These are phyloP conservation scores for Trichosporon ovoides DNA, from an alignment of 1,284 basidiomycete species.

Conservation along the genomic window DNA sequence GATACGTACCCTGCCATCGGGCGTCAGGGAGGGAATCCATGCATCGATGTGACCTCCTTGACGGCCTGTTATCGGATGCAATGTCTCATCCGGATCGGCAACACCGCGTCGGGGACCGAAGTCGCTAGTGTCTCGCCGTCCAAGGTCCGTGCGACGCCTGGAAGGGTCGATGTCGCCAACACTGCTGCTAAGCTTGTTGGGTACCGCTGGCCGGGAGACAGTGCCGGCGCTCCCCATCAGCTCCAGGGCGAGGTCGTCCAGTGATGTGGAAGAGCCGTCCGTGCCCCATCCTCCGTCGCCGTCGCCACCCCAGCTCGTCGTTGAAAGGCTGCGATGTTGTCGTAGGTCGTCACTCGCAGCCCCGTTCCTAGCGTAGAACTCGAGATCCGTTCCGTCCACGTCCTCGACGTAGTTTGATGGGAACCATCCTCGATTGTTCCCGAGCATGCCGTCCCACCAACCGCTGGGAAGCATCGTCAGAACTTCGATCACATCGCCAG, in stretches of 20 bases:
- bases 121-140: background rate
- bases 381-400: slow-evolving; percentile 73
- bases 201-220: background rate
- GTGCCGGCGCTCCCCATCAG: slow-evolving; percentile 26
- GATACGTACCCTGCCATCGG: slow-evolving; percentile 48
- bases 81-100: slow-evolving; percentile 16
- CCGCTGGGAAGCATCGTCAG: slow-evolving; percentile 84
- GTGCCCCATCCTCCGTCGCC: slow-evolving; percentile 26
- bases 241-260: slow-evolving; percentile 39
- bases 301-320: slow-evolving; percentile 7
- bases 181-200: background rate
- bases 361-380: slow-evolving; percentile 33
- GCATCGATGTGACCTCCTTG: slow-evolving; percentile 26
- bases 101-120: slow-evolving; percentile 3
- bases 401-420: slow-evolving; percentile 88
- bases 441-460: slow-evolving; percentile 97
- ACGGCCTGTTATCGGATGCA: slow-evolving; percentile 11
- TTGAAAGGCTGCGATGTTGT: slow-evolving; percentile 25
- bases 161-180: slow-evolving; percentile 1
- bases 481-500: slow-evolving; percentile 89
- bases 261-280: slow-evolving; percentile 11
- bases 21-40: slow-evolving; percentile 49
- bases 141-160: slow-evolving; percentile 10
- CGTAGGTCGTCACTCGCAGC: slow-evolving; percentile 24
- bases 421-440: slow-evolving; percentile 91